phyloP scores from a whole-genome alignment of 495 filamentous ascomycete species.

The Cercophora sp. region DNA sequence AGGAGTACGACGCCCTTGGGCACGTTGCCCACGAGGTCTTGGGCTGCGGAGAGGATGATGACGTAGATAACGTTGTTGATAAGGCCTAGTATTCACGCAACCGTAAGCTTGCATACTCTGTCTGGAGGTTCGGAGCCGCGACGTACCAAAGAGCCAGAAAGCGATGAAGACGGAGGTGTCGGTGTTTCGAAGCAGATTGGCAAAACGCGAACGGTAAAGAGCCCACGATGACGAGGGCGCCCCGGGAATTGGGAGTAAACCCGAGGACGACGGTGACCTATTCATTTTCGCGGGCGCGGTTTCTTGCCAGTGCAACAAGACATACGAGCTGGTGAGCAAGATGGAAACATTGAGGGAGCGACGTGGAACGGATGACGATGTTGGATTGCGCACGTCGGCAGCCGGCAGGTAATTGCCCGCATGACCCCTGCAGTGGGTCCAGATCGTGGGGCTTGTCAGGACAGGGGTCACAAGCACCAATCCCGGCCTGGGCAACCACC shows the following conservation, averaged over 20 bases:
- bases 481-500: too few species aligned
- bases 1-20: conserved; percentile 92
- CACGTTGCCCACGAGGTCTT: conserved; percentile 87
- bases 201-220: conserved; percentile 61
- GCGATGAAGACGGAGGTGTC: conserved; percentile 71
- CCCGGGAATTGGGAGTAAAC: conserved; percentile 66
- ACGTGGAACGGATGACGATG: too few species aligned
- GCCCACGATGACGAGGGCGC: conserved; percentile 72
- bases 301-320: too few species aligned
- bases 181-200: conserved; percentile 58
- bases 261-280: conserved; percentile 39
- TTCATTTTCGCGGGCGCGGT: conserved; percentile 17
- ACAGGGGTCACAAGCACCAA: neutral
- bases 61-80: conserved; percentile 99
- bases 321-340: too few species aligned
- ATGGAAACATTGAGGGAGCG: too few species aligned
- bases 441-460: too few species aligned
- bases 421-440: neutral
- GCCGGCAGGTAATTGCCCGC: neutral
- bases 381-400: too few species aligned
- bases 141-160: conserved; percentile 89
- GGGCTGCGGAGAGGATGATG: conserved; percentile 90
- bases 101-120: too few species aligned
- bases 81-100: too few species aligned
- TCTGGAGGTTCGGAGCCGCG: too few species aligned